These are phyloP conservation scores for Populus euphratica DNA, from an alignment of 345 rosid genomes.

Conservation along the genomic window DNA sequence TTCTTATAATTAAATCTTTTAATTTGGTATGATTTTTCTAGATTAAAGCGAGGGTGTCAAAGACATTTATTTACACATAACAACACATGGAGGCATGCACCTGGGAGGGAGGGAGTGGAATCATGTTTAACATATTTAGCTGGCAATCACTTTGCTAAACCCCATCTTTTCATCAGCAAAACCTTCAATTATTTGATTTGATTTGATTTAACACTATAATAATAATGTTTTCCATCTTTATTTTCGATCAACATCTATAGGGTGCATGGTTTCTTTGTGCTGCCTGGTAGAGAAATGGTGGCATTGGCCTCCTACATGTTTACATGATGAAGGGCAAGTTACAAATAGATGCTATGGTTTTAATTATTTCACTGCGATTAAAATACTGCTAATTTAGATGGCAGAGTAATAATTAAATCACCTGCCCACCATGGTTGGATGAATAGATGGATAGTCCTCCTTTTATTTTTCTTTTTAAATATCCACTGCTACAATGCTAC, in stretches of 20 bases:
- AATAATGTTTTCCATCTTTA: not conserved
- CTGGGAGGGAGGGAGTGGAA: not conserved
- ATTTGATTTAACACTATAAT: conserved; percentile 24
- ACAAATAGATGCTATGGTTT: not conserved
- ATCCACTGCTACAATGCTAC: too few species aligned
- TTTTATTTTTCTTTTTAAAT: too few species aligned
- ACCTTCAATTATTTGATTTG: conserved; percentile 11
- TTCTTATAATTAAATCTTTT: too few species aligned
- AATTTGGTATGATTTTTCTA: too few species aligned
- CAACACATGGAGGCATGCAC: not conserved
- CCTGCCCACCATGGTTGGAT: too few species aligned
- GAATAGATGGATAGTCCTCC: too few species aligned
- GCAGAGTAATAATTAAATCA: too few species aligned
- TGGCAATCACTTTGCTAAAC: conserved; percentile 34
- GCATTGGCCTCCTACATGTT: too few species aligned
- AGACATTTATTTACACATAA: not conserved
- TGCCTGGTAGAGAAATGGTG: not conserved
- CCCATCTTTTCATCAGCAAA: not conserved
- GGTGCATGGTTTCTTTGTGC: conserved; percentile 1
- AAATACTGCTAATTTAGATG: not conserved
- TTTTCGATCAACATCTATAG: not conserved
- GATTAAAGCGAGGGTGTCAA: not conserved
- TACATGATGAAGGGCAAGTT: too few species aligned
- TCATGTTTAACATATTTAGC: conserved; percentile 23
- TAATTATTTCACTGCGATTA: not conserved